Base-by-base conservation (phyloP, 2,329 filamentous ascomycete genomes). In the Ophiosphaerella herpotricha region DNA sequence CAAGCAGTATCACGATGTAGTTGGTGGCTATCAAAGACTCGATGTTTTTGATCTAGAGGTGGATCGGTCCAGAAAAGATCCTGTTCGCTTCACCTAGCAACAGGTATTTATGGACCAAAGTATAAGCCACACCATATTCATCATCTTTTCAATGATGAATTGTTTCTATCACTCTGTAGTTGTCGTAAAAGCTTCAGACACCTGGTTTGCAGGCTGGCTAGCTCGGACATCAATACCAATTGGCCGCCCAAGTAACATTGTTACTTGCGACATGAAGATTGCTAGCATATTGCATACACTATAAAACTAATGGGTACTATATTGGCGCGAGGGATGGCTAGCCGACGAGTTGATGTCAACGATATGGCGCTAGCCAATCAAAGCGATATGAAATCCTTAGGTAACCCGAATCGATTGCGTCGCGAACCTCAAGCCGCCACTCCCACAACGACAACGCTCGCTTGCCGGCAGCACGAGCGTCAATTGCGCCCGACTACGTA, bases 1-100 rank as follows among this genome's bases (percentile, higher is more conserved):
- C 0, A 84, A 84, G 55, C 81, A 83, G 60, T 83, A 79, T 52
- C 81, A 83, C 50, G 82, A 84, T 63, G 74, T 82, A 2, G 79
- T 80, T 1, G 81, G 81, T 0, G 80, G 80, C 0, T 83, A 84
- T 64, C 82, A 84, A 61, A 67, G 82, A 2, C 61, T 80, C 3
- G 80, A 84, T 60, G 70, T 84, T 1, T 84, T 84, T 55, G 71
- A 81, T 26, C 44, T 83, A 7, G 78, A 74, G 29, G 77, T 84
- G 0, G 70, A 81, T 52, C 66, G 79, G 6, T 55, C 48, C 1
- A 52, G 57, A 31, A 55, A 43, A 37, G 42, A 55, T 11, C 57
- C 54, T 4, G 54, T 57, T 7, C 37, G 32, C 8, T 55, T 53
- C 13, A 29, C 14, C 9, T 39, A 36, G 13, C 9, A 13, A n/a